These are phyloP conservation scores for Colletotrichum simmondsii DNA, from an alignment of 2,329 filamentous ascomycete species.

Conservation along the genomic window DNA sequence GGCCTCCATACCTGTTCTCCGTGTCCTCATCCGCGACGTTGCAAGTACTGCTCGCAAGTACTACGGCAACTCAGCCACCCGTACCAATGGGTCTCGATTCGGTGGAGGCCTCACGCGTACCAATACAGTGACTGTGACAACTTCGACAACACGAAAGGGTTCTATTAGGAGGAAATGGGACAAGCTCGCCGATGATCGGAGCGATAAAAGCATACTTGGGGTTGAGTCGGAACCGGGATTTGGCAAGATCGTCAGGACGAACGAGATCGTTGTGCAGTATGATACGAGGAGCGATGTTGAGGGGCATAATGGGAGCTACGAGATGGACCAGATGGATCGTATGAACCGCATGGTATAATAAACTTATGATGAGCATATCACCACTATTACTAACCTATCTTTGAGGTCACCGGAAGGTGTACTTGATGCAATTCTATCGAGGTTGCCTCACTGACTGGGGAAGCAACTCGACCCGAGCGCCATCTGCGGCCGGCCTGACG, in stretches of 20 bases:
- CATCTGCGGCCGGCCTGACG: too few relatives aligned
- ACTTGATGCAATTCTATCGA: too few relatives aligned
- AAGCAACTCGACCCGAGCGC: too few relatives aligned
- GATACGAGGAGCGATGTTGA: constrained; percentile 15
- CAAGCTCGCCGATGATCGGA: constrained; percentile 29
- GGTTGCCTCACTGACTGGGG: too few relatives aligned
- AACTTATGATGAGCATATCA: neutral
- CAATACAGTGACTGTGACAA: constrained; percentile 24
- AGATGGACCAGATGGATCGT: constrained; percentile 26
- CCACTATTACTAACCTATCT: too few relatives aligned
- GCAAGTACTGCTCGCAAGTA: constrained; percentile 9
- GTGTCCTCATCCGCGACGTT: constrained; percentile 32
- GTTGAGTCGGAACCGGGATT: constrained; percentile 11
- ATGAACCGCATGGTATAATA: constrained; percentile 27
- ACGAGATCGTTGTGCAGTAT: constrained; percentile 36
- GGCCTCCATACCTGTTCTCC: constrained; percentile 33
- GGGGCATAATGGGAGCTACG: constrained; percentile 3
- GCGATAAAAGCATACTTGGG: constrained; percentile 30
- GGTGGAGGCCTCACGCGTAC: neutral
- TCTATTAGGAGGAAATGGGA: constrained; percentile 20
- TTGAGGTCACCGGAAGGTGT: neutral
- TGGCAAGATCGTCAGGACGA: constrained; percentile 37
- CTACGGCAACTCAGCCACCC: constrained; percentile 12
- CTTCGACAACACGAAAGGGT: constrained; percentile 2
- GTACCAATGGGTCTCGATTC: constrained; percentile 2